Evolutionary conservation across 768 basidiomycete species (phyloP).

Genomic region (Mycena galericulata): DNA sequence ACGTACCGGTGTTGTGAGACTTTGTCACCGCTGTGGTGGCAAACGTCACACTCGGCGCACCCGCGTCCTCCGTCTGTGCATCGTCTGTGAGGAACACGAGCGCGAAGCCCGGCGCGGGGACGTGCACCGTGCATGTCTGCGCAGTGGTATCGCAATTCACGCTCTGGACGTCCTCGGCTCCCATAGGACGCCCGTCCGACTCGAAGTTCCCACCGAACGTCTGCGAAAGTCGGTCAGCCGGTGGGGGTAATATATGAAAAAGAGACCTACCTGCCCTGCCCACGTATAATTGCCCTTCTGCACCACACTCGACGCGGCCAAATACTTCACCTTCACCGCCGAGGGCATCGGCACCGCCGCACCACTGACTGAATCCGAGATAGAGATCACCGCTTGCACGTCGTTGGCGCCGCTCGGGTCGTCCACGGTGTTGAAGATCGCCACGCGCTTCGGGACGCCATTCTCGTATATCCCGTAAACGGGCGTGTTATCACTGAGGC

Average conservation of each 20-base stretch:
- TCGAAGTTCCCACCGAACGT: conserved; percentile 71
- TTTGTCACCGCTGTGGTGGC: conserved; percentile 70
- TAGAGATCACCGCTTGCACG: conserved; percentile 61
- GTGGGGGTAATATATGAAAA: neutral
- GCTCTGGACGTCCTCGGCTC: conserved; percentile 64
- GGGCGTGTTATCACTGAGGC: conserved; percentile 52
- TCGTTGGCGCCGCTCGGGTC: conserved; percentile 50
- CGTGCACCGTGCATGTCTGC: conserved; percentile 68
- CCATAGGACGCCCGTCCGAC: conserved; percentile 75
- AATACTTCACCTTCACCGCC: conserved; percentile 62
- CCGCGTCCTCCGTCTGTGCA: conserved; percentile 46
- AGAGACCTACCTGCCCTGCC: conserved; percentile 72
- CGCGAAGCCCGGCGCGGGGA: conserved; percentile 79
- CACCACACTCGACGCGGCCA: conserved; percentile 64
- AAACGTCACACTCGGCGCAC: conserved; percentile 57
- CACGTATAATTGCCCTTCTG: conserved; percentile 76
- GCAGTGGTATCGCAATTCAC: conserved; percentile 66
- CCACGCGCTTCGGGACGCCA: conserved; percentile 49
- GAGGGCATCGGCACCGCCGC: conserved; percentile 51
- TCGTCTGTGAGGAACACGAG: conserved; percentile 74
- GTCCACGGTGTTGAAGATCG: conserved; percentile 61
- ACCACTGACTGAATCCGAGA: too few species aligned
- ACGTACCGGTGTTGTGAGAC: conserved; percentile 56
- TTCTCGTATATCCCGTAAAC: conserved; percentile 51
- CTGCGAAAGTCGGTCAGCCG: conserved; percentile 40